phyloP scores from a whole-genome alignment of 257 asterid genomes.

The Leptodermis oblonga region DNA sequence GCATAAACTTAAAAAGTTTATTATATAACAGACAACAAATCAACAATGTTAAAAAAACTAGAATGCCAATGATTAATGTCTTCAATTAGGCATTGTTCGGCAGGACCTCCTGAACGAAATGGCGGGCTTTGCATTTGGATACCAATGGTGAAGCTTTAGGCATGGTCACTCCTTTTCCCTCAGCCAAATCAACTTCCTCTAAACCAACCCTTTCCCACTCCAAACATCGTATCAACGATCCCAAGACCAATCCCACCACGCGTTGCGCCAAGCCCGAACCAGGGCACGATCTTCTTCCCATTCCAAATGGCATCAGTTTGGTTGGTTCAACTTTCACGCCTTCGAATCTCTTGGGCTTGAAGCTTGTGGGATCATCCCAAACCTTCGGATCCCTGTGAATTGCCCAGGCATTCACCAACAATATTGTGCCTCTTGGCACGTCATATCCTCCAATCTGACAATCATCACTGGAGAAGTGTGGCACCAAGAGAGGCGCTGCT shows the following conservation, averaged over 20 bases:
- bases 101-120: neutral
- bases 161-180: neutral
- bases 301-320: neutral
- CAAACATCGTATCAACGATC: neutral
- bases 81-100: too few species aligned
- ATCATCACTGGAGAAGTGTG: neutral
- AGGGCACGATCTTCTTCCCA: neutral
- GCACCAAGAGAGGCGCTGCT: neutral
- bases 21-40: too few species aligned
- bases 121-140: neutral
- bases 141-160: neutral
- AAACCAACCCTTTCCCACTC: slow-evolving; percentile 4
- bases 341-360: neutral
- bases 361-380: neutral
- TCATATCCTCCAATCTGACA: neutral
- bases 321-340: neutral
- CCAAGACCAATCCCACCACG: neutral
- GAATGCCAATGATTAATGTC: too few species aligned
- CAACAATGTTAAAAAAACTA: too few species aligned
- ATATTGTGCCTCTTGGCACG: neutral
- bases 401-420: neutral
- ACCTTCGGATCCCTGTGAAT: neutral
- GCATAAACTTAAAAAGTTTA: too few species aligned
- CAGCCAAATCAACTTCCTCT: slow-evolving; percentile 9
- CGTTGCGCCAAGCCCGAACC: neutral